Conservation (phyloP, 129 eudicot species). For the Flaveria linearis region DNA sequence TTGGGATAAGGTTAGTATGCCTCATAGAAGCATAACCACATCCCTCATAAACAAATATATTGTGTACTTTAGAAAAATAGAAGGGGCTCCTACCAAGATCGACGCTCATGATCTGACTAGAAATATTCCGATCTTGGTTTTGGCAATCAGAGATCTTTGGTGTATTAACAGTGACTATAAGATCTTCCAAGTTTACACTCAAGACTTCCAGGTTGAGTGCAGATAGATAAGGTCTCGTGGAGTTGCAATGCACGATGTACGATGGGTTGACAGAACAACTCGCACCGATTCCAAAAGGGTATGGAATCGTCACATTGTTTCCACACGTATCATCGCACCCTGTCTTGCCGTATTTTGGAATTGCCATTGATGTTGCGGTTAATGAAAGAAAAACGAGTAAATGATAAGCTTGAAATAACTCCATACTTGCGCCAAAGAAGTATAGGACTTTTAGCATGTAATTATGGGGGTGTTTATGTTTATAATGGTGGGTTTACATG, state of each 20-base stretch:
- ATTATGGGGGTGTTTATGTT: too few species aligned
- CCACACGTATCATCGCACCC: not conserved
- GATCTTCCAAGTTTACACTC: not conserved
- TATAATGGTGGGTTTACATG: too few species aligned
- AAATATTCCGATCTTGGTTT: not conserved
- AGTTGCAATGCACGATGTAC: not conserved
- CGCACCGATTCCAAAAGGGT: not conserved
- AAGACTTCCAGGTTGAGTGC: not conserved
- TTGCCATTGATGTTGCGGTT: not conserved
- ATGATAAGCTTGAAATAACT: not conserved
- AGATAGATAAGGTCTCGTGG: not conserved
- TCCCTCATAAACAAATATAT: not conserved
- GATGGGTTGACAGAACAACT: not conserved
- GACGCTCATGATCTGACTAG: not conserved
- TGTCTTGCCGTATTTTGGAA: not conserved
- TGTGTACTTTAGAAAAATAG: not conserved
- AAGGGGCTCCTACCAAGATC: not conserved
- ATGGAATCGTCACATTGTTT: slow-evolving; percentile 2
- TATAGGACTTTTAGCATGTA: too few species aligned
- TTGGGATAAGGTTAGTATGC: not conserved
- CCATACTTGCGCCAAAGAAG: not conserved
- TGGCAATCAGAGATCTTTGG: not conserved
- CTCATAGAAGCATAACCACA: not conserved
- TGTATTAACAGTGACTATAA: not conserved
- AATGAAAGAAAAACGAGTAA: not conserved